These are phyloP conservation scores for Chlamydomonas urium DNA, from an alignment of 139 green algal genomes.

Conservation along the genomic window DNA sequence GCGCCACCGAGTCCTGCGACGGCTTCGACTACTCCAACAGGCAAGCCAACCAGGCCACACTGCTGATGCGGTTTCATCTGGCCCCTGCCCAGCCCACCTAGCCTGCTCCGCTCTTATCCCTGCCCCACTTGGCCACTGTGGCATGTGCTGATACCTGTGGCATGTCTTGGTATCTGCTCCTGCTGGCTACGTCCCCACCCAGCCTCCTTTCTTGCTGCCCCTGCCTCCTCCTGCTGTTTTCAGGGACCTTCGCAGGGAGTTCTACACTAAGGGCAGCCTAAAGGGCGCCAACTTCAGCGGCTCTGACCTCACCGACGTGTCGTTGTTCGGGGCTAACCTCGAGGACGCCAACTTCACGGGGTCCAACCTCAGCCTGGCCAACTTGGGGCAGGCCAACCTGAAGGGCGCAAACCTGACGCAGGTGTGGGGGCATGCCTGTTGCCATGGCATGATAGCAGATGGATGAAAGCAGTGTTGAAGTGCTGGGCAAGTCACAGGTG, in stretches of 20 bases:
- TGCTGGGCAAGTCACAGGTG: too few species aligned
- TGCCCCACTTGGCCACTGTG: too few species aligned
- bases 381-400: conserved; percentile 39
- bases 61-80: too few species aligned
- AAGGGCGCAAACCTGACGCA: conserved; percentile 29
- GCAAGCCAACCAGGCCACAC: too few species aligned
- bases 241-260: conserved; percentile 26
- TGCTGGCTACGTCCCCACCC: too few species aligned
- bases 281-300: conserved; percentile 37
- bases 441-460: too few species aligned
- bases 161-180: too few species aligned
- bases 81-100: too few species aligned
- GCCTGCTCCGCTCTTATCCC: too few species aligned
- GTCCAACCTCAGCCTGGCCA: conserved; percentile 25
- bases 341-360: conserved; percentile 25
- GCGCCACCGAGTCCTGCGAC: conserved; percentile 39
- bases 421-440: neutral
- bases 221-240: neutral
- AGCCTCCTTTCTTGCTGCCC: too few species aligned
- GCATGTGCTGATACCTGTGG: too few species aligned
- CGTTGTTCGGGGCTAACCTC: conserved; percentile 36
- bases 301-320: conserved; percentile 27
- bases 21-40: conserved; percentile 26
- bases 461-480: too few species aligned
- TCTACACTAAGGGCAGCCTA: conserved; percentile 39